A percentile compares a stretch with the other conserved stretches of the same genome.
These are phyloP conservation scores for Anthracocystis setariae DNA, from an alignment of 1,284 basidiomycete species.

Conservation along the genomic window DNA sequence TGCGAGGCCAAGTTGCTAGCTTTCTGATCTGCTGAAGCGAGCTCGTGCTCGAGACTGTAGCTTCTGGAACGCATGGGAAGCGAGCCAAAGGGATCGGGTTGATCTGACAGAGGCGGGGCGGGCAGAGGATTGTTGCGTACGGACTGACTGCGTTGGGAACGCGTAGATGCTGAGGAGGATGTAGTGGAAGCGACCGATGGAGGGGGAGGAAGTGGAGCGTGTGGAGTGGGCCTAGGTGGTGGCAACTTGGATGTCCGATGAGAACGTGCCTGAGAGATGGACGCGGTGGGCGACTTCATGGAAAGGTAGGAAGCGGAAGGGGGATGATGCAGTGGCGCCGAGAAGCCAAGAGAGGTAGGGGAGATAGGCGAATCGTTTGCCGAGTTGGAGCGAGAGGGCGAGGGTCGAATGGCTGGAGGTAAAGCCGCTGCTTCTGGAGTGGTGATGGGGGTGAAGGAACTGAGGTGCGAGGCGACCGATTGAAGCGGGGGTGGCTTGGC, in stretches of 20 bases:
- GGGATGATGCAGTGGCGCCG: conserved; percentile 14
- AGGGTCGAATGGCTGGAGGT: conserved; percentile 13
- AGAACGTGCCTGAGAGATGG: conserved; percentile 9
- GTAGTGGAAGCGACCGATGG: conserved; percentile 26
- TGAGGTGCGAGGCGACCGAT: conserved; percentile 19
- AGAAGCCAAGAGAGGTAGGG: conserved; percentile 32
- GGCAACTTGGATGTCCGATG: conserved; percentile 32
- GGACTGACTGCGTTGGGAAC: conserved; percentile 9
- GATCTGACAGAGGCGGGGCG: conserved; percentile 4
- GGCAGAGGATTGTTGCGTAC: conserved; percentile 6
- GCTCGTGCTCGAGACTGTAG: conserved; percentile 33
- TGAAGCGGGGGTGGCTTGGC: conserved; percentile 9
- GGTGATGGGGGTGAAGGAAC: conserved; percentile 16
- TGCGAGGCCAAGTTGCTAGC: background rate
- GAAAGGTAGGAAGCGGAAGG: conserved; percentile 33
- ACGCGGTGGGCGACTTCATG: conserved; percentile 20
- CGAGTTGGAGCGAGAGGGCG: conserved; percentile 30
- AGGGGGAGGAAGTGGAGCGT: conserved; percentile 45
- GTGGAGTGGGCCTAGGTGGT: conserved; percentile 43
- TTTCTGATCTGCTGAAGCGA: conserved; percentile 21
- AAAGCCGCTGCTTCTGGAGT: conserved; percentile 16
- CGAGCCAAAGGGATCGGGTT: conserved; percentile 14
- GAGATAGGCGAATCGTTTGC: conserved; percentile 35
- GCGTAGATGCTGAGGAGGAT: conserved; percentile 2
- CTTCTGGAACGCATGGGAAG: conserved; percentile 16